Percentiles rank a stretch among this genome's conserved stretches.
These are phyloP conservation scores for Cyclocybe cylindracea DNA, from an alignment of 768 basidiomycete species.

Conservation along the genomic window DNA sequence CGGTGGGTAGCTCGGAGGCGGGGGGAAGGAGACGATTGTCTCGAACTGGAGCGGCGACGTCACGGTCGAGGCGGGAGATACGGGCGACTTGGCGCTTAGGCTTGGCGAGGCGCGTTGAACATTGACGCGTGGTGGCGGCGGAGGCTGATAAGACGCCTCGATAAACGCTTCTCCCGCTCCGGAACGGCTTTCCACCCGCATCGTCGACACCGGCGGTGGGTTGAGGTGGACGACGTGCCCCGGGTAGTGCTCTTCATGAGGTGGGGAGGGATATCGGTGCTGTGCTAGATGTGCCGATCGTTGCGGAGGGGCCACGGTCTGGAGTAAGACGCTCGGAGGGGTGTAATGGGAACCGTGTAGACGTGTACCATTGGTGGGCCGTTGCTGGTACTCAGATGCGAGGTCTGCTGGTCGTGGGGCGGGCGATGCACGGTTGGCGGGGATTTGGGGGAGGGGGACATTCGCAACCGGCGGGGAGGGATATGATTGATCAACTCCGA, in stretches of 20 bases:
- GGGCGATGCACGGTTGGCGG: too few species aligned
- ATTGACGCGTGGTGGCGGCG: too few species aligned
- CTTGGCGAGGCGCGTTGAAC: too few species aligned
- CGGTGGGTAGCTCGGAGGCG: conserved; percentile 15
- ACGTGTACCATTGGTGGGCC: too few species aligned
- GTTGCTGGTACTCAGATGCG: too few species aligned
- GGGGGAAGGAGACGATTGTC: conserved; percentile 5
- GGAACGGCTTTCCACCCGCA: conserved; percentile 3
- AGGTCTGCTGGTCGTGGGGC: too few species aligned
- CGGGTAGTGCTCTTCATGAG: conserved; percentile 5
- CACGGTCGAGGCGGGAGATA: too few species aligned
- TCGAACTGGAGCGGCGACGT: not conserved
- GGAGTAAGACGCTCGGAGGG: not conserved
- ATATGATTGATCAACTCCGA: not conserved
- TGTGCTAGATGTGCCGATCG: not conserved
- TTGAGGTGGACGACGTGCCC: not conserved
- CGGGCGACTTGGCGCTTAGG: too few species aligned
- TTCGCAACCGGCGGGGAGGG: conserved; percentile 1
- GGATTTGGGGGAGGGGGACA: not conserved
- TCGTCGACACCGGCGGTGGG: not conserved
- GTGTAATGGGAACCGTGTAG: not conserved
- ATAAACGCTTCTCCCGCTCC: not conserved
- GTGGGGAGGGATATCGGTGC: conserved; percentile 11
- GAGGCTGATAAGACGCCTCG: conserved; percentile 32
- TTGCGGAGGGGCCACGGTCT: not conserved